phyloP scores from a whole-genome alignment of 1,284 basidiomycete species.

The Leccinum subrobustum region DNA sequence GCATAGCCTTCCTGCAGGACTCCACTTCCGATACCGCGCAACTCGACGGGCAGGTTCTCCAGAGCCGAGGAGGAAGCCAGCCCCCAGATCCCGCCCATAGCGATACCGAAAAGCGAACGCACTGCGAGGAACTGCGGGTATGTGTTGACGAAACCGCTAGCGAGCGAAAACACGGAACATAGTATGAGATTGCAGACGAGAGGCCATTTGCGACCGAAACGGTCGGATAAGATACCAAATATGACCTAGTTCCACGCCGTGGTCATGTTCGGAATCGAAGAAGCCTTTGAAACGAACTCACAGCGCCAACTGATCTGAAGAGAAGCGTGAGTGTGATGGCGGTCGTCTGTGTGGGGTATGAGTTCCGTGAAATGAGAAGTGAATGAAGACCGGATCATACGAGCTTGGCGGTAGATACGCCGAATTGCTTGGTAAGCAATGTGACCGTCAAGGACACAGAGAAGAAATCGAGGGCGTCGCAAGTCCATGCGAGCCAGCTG shows the following conservation, averaged over 20 bases:
- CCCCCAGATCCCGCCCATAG: slow-evolving; percentile 90
- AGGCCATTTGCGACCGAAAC: slow-evolving; percentile 93
- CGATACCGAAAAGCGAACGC: slow-evolving; percentile 79
- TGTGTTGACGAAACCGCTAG: slow-evolving; percentile 70
- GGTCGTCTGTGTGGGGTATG: slow-evolving; percentile 50
- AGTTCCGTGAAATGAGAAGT: not conserved
- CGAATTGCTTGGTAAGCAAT: slow-evolving; percentile 55
- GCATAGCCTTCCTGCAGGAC: slow-evolving; percentile 85
- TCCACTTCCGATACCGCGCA: slow-evolving; percentile 85
- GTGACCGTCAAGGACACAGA: slow-evolving; percentile 74
- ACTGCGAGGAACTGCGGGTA: slow-evolving; percentile 69
- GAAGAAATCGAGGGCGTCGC: slow-evolving; percentile 84
- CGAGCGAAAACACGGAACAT: slow-evolving; percentile 77
- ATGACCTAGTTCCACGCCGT: slow-evolving; percentile 45
- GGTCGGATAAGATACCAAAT: slow-evolving; percentile 80
- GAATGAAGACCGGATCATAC: slow-evolving; percentile 39
- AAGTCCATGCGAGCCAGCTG: slow-evolving; percentile 79
- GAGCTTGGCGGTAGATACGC: slow-evolving; percentile 45
- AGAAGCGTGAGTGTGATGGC: slow-evolving; percentile 92
- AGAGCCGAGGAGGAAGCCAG: slow-evolving; percentile 74
- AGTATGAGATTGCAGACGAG: slow-evolving; percentile 76
- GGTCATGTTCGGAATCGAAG: not conserved
- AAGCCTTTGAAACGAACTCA: slow-evolving; percentile 30
- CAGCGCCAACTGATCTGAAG: slow-evolving; percentile 85
- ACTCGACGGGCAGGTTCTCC: slow-evolving; percentile 86